A percentile compares a stretch with the other conserved stretches of the same genome.
Evolutionary conservation across 768 basidiomycete species (phyloP).

Genomic region (Leucosporidium scottii): DNA sequence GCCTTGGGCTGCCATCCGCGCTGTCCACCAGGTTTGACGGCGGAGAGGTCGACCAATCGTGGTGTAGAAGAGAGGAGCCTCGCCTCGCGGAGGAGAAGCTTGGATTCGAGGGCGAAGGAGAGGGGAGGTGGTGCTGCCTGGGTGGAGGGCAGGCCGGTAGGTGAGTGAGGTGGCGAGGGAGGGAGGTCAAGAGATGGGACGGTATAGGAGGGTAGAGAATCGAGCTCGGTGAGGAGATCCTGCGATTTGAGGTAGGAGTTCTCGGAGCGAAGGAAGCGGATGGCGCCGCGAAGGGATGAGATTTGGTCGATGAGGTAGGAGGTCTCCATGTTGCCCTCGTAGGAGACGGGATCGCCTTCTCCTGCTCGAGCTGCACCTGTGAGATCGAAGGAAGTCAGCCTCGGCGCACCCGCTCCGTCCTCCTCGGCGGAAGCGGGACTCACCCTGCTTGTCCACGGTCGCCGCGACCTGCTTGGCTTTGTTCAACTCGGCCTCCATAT

Average conservation of each 20-base stretch:
- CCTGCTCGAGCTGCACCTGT: conserved; percentile 44
- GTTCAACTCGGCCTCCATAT: conserved; percentile 76
- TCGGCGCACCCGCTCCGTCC: background rate
- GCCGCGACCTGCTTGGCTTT: conserved; percentile 59
- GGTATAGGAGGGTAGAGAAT: conserved; percentile 60
- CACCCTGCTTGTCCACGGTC: conserved; percentile 66
- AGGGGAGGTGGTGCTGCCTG: conserved; percentile 24
- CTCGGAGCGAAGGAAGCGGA: conserved; percentile 86
- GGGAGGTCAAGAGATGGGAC: conserved; percentile 54
- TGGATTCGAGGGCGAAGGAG: conserved; percentile 67
- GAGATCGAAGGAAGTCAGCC: background rate
- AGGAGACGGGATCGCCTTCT: conserved; percentile 54
- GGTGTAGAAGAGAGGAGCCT: conserved; percentile 75
- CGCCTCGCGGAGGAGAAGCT: conserved; percentile 79
- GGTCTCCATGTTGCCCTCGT: conserved; percentile 78
- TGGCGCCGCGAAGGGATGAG: conserved; percentile 79
- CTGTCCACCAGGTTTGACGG: background rate
- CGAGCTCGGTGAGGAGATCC: conserved; percentile 76
- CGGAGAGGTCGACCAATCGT: conserved; percentile 68
- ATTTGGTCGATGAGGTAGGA: conserved; percentile 82
- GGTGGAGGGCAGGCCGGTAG: conserved; percentile 36
- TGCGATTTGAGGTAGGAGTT: conserved; percentile 90
- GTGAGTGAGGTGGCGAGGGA: conserved; percentile 62
- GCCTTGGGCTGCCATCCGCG: conserved; percentile 9
- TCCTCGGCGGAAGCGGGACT: conserved; percentile 28